Percentiles rank a stretch among this genome's conserved stretches.
These are phyloP conservation scores for Rubia balearica DNA, from an alignment of 305 asterid genomes.

Conservation along the genomic window DNA sequence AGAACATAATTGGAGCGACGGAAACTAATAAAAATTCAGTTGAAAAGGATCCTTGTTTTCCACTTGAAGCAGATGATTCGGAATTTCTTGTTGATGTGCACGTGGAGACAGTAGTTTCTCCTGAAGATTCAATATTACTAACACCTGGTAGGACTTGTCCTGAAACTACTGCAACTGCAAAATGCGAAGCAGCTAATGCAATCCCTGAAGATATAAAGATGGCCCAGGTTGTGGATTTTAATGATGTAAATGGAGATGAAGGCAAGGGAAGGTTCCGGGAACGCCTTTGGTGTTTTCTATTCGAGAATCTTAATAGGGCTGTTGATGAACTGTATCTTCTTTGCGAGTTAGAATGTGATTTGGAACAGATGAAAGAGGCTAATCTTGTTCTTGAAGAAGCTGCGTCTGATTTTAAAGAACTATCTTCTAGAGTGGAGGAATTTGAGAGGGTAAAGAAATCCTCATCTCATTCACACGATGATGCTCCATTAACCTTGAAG, in stretches of 20 bases:
- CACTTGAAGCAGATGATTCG: constrained; percentile 25
- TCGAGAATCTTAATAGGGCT: constrained; percentile 95
- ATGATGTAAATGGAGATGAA: constrained; percentile 45
- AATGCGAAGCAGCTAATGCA: constrained; percentile 23
- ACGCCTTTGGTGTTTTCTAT: constrained; percentile 98
- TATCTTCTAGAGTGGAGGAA: constrained; percentile 76
- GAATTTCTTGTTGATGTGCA: constrained; percentile 26
- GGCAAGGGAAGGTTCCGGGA: constrained; percentile 97
- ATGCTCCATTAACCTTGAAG: constrained; percentile 50
- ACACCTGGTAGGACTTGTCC: constrained; percentile 19
- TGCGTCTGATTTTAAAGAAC: constrained; percentile 81
- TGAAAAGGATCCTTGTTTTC: constrained; percentile 4
- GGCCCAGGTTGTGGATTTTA: constrained; percentile 29
- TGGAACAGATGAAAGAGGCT: constrained; percentile 76
- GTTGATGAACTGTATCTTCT: constrained; percentile 96
- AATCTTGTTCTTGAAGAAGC: constrained; percentile 99
- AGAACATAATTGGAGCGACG: neutral
- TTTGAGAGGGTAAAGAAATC: constrained; percentile 78
- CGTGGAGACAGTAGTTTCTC: constrained; percentile 19
- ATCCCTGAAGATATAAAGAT: constrained; percentile 35
- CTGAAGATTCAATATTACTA: constrained; percentile 18
- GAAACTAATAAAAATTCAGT: neutral
- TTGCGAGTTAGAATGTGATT: constrained; percentile 73
- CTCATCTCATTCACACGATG: constrained; percentile 49
- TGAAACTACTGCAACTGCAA: neutral